Base-by-base conservation (phyloP, 1,139 yeast species). In the Suhomyces kunorum region DNA sequence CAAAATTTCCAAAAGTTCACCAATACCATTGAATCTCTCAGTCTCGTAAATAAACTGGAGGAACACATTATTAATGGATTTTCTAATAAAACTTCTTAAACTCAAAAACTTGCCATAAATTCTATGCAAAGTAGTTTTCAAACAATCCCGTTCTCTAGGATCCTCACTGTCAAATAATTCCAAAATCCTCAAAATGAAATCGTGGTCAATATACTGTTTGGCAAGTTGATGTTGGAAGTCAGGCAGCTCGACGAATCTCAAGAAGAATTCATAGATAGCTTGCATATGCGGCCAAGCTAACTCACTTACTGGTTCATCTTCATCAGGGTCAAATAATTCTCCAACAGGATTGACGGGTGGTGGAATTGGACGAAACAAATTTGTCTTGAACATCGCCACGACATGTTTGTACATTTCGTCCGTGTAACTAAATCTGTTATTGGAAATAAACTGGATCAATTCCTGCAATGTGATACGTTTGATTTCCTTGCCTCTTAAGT, bases 271-370 rank as follows among this genome's bases (percentile, higher is more conserved):
- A 66, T 94, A 92, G 31, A 90, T 95, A 31, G 90, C 80, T 64
- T 88, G 95, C 97, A 94, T 92, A 62, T 92, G 99, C 4, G 98
- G 96, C 99, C 99, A 92, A 5, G 98, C 92, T 46, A 92, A 80
- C 60, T 94, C 98, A 56, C 82, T 81, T 30, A 92, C 95, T 1
- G 98, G 98, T 64, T 92, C 99, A 66, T 92, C 98, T 66, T 92
- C 99, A 67, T 92, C 98, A 0, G 99, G 98, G 56, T 94, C 98
- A 62, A 79, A 94, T 20, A 92, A 77, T 47, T 94, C 98, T 27
- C 98, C 98, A 29, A 90, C 78, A 4, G 98, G 98, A 61, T 94
- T 92, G 31, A 90, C 96, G 1, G 98, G 98, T 1, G 99, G 98
- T 3, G 98, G 98, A 32, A 92, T 88, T 23, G 98, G 96, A 58